These are phyloP conservation scores for Xylogone sp. DNA, from an alignment of 2,329 filamentous ascomycete species.

Conservation along the genomic window DNA sequence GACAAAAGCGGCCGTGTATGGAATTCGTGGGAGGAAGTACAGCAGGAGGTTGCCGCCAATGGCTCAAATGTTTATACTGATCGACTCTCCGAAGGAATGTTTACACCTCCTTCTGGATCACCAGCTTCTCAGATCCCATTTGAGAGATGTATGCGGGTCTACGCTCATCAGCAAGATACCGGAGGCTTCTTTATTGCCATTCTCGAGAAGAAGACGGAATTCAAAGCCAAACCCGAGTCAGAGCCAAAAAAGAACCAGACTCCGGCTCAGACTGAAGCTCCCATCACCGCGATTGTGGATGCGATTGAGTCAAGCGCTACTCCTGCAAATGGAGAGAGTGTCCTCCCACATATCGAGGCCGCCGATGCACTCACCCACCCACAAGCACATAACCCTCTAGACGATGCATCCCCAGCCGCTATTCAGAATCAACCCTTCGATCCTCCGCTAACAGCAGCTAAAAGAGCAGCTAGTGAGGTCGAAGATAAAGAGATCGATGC, in stretches of 20 bases:
- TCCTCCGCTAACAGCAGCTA: slow-evolving; percentile 23
- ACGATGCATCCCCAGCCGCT: slow-evolving; percentile 22
- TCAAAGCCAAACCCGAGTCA: slow-evolving; percentile 71
- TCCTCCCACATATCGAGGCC: slow-evolving; percentile 27
- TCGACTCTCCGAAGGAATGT: slow-evolving; percentile 77
- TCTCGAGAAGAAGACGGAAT: slow-evolving; percentile 85
- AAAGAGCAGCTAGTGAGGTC: slow-evolving; percentile 28
- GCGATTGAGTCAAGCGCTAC: slow-evolving; percentile 31
- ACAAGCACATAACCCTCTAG: slow-evolving; percentile 15
- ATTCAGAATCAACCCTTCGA: slow-evolving; percentile 27
- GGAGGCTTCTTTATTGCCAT: slow-evolving; percentile 98
- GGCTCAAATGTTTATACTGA: slow-evolving; percentile 58
- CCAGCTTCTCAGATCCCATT: slow-evolving; percentile 63
- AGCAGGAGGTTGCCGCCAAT: slow-evolving; percentile 59
- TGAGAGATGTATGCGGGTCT: slow-evolving; percentile 88
- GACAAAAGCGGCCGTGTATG: slow-evolving; percentile 79
- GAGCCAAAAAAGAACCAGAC: slow-evolving; percentile 38
- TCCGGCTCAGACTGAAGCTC: slow-evolving; percentile 30
- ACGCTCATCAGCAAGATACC: slow-evolving; percentile 93
- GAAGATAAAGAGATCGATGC: slow-evolving; percentile 26
- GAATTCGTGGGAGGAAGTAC: slow-evolving; percentile 77
- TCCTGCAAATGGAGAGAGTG: slow-evolving; percentile 23
- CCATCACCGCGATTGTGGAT: slow-evolving; percentile 34
- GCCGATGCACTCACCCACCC: slow-evolving; percentile 21
- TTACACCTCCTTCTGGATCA: slow-evolving; percentile 59